Evolutionary conservation across 768 basidiomycete species (phyloP), one percentile per base, ranked within the genome.

Genomic region (Mycena filopes): DNA sequence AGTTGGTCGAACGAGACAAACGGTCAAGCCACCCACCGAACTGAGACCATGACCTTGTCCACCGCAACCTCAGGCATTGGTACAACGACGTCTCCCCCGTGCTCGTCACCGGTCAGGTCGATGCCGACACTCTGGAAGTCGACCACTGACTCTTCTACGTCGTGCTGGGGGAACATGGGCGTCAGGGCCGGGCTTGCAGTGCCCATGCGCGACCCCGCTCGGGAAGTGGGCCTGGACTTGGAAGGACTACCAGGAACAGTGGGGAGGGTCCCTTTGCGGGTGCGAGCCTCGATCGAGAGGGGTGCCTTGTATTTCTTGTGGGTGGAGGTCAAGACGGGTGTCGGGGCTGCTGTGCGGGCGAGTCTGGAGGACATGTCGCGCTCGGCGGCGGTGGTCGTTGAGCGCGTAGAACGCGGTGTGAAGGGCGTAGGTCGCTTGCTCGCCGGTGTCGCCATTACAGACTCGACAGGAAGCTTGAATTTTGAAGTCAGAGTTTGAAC

Each of bases 31-130:
- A 63, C 74, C 53, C 66, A 92, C 92, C 92, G 84, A 69, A 95
- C 83, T 26, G 93, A 94, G 23, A 95, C 93, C 75, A 95, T 88
- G 47, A 94, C 94, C 74, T 95, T 94, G 75, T 94, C 93, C 57
- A 92, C 87, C 55, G 85, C 87, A n/a, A 90, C 89, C 64, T 89
- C 86, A 54, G 88, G 83, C 16, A 75, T 74, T 1, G 77, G 75
- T 1, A 75, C 72, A n/a, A 76, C 77, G 18, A 66, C 43, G 12
- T 66, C 68, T 7, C 64, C 60, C 23, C 60, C 55, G 15, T 62
- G 53, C 33, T 66, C 60, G n/a, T 69, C 68, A 0, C 77, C 89
- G 12, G 88, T 92, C 10, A 92, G 70, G 72, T 94, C 92, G 0
- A 84, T 79, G 7, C 93, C 92, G 2, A 95, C 85, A 2, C 80